Conservation (phyloP, 108 stramenopile genomes). For the Nitzschia sp. region DNA sequence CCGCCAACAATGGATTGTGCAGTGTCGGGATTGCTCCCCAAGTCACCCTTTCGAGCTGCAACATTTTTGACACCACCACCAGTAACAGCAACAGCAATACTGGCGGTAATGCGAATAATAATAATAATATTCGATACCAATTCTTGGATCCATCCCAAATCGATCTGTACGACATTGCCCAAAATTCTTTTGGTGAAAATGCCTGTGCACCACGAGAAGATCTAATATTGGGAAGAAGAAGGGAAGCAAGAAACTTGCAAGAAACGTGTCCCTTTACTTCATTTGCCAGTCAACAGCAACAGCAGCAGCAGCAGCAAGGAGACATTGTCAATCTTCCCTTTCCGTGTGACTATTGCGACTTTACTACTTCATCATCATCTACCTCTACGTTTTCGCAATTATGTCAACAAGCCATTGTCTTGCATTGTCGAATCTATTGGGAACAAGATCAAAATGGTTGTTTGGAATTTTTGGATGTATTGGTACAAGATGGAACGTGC, state of each 20-base stretch:
- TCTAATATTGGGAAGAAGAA: not conserved
- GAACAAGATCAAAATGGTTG: constrained; percentile 27
- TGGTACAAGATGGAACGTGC: constrained; percentile 17
- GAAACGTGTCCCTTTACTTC: constrained; percentile 16
- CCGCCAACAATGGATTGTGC: constrained; percentile 16
- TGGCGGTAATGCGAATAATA: too few relatives aligned
- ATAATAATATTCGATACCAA: too few relatives aligned
- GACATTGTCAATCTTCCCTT: not conserved
- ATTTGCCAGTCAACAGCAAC: not conserved
- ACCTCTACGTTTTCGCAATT: not conserved
- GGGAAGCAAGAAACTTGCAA: not conserved
- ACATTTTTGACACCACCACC: not conserved
- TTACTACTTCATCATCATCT: too few relatives aligned
- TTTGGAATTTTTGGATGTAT: constrained; percentile 26
- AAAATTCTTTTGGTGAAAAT: constrained; percentile 20
- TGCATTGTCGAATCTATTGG: constrained; percentile 15
- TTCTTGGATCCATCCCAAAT: not conserved
- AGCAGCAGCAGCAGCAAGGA: too few relatives aligned
- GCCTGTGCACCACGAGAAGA: not conserved
- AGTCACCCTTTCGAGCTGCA: constrained; percentile 18
- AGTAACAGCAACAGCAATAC: not conserved
- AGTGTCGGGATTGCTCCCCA: constrained; percentile 23
- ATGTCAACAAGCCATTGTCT: constrained; percentile 3
- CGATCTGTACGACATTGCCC: constrained; percentile 14
- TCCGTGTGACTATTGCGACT: constrained; percentile 20